phyloP scores from a whole-genome alignment of 2,329 filamentous ascomycete species.

The Colletotrichum sp. region DNA sequence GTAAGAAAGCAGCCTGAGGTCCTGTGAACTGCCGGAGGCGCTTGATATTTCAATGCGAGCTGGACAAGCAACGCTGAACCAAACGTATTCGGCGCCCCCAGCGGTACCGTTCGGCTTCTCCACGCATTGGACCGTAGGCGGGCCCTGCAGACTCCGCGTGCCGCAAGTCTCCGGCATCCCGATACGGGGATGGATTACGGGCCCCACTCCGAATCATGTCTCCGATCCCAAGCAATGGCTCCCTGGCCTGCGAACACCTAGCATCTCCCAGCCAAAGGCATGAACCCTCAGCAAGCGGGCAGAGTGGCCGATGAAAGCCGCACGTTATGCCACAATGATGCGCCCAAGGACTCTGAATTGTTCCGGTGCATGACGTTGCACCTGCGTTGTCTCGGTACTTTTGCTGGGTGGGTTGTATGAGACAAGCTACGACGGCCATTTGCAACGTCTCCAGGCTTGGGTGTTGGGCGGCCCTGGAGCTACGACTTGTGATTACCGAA shows the following conservation, averaged over 20 bases:
- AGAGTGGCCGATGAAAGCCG: neutral
- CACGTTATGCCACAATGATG: neutral
- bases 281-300: neutral
- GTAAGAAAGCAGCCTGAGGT: neutral
- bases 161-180: neutral
- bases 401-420: neutral
- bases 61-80: neutral
- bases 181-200: neutral
- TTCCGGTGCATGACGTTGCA: neutral
- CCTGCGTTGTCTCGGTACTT: neutral
- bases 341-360: neutral
- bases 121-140: neutral
- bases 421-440: neutral
- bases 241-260: neutral
- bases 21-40: neutral
- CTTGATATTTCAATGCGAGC: neutral
- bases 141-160: neutral
- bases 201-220: neutral
- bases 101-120: neutral
- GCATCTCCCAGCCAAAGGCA: neutral
- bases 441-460: neutral
- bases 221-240: neutral
- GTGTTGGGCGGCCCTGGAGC: neutral
- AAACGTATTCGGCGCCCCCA: neutral
- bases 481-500: neutral